Base-by-base conservation (phyloP, 345 rosid species). In the Hypericum perforatum region DNA sequence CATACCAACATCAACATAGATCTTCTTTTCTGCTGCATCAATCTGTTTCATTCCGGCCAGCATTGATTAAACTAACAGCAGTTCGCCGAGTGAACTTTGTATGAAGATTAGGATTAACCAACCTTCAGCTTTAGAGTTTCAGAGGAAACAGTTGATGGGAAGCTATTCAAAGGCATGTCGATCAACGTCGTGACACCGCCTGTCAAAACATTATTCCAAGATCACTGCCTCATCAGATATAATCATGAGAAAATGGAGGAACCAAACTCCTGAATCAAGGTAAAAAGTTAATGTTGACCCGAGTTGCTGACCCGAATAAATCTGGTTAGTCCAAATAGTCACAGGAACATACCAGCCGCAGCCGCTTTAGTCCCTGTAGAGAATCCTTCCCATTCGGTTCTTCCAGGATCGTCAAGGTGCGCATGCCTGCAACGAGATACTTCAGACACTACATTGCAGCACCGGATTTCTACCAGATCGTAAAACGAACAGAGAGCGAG, bases 351-450 rank as follows among this genome's bases (percentile, higher is more conserved):
- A 92, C 96, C 94, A 60, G 98, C 98, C 62, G 95, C 95, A 60
- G 98, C 96, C 50, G 98, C 98, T 67, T 73, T 85, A 51, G 98
- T 92, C 53, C 98, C 96, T 12, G 98, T 79, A 59, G 85, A 79
- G 74, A 85, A 92, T 29, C 98, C 98, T 80, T 92, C 96, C 98
- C 96, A 92, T 49, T 92, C 95, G 66, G 79, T 60, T 75, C 90
- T 83, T 57, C 96, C 95, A n/a, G 98, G 98, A 70, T 88, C 98
- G 78, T 92, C 94, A 62, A 88, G 90, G 76, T 92, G 98, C 0
- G 74, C 83, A 74, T 92, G 98, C 51, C 98, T 92, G 71, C 45
- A 49, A 66, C 13, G 11, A 38, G 55, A n/a, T 36, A 22, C 36
- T 49, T 11, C 53, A 3, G 12, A 16, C 6, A 49, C 10, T 49